Evolutionary conservation across 1,139 yeast species (phyloP).

Genomic region (Saccharomyces pastorianus): DNA sequence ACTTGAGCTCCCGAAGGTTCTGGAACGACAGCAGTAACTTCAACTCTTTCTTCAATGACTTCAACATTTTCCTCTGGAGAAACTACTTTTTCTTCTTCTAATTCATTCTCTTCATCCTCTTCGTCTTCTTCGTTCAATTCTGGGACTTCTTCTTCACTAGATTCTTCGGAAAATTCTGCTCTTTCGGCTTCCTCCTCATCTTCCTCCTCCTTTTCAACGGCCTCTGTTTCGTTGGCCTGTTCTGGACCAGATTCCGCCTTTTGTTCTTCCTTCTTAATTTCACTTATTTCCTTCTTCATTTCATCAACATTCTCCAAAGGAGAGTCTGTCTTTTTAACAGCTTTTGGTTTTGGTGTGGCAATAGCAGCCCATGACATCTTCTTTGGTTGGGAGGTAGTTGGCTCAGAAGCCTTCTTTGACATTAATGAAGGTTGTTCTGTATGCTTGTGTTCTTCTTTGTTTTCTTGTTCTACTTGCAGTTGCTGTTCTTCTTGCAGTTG

Average conservation of each 20-base stretch:
- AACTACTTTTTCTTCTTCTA: slow-evolving; percentile 1
- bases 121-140: neutral
- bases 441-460: neutral
- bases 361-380: slow-evolving; percentile 38
- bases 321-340: slow-evolving; percentile 14
- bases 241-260: slow-evolving; percentile 5
- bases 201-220: slow-evolving; percentile 8
- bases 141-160: slow-evolving; percentile 8
- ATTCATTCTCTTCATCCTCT: slow-evolving; percentile 1
- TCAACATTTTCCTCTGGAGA: slow-evolving; percentile 1
- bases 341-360: slow-evolving; percentile 32
- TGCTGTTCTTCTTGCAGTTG: neutral
- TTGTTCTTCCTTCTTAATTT: slow-evolving; percentile 1
- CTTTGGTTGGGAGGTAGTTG: slow-evolving; percentile 15
- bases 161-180: slow-evolving; percentile 17
- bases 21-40: neutral
- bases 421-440: neutral
- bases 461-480: neutral
- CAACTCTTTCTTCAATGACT: neutral
- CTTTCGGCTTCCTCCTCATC: slow-evolving; percentile 10
- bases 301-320: slow-evolving; percentile 7
- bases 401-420: slow-evolving; percentile 2
- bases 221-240: slow-evolving; percentile 6
- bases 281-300: slow-evolving; percentile 5
- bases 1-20: neutral